Evolutionary conservation across 768 basidiomycete species (phyloP), one percentile per base, ranked within the genome.

Genomic region (Collybia nuda): DNA sequence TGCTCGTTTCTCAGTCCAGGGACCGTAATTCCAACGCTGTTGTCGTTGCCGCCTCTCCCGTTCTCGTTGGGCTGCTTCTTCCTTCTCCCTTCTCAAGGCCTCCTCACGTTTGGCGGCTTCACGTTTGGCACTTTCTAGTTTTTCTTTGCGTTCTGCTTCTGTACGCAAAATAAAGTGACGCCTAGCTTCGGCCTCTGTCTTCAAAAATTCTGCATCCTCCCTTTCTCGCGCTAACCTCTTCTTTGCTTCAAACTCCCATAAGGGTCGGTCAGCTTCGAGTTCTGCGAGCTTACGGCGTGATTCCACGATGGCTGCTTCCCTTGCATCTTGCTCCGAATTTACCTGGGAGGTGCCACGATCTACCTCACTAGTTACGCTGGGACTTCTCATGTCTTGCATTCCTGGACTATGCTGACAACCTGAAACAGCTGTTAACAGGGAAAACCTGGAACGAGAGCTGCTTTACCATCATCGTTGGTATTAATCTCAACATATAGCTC

Each of bases 241-340:
- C 44, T 67, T 75, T 8, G 79, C 79, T 29, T 72, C 71, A 54
- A 71, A 75, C 57, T 86, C 82, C 82, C 82, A 86, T 8, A 84
- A 52, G 0, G 84, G 85, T 17, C 75, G 62, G 63, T 87, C 85
- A 40, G 68, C 71, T 58, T 88, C 85, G 2, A 88, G 77, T 55
- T 88, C 83, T 4, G 79, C 82, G 35, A 87, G 70, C 59, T 87
- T 89, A 37, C 80, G 76, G 38, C 81, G 78, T 3, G 86, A 86
- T 61, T 86, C 82, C 17, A 76, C 81, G 51, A 88, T 80, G 22
- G 68, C 69, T 12, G 73, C 73, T 39, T 60, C 66, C 44, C 71
- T 73, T 3, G 57, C 60, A 23, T 79, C 76, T 36, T 74, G 65
- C 41, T 62, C 64, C 32, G 32, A 11, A 28, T 60, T 53, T 9